Evolutionary conservation across 345 rosid genomes (phyloP).

Genomic region (Rhizophora mangle): DNA sequence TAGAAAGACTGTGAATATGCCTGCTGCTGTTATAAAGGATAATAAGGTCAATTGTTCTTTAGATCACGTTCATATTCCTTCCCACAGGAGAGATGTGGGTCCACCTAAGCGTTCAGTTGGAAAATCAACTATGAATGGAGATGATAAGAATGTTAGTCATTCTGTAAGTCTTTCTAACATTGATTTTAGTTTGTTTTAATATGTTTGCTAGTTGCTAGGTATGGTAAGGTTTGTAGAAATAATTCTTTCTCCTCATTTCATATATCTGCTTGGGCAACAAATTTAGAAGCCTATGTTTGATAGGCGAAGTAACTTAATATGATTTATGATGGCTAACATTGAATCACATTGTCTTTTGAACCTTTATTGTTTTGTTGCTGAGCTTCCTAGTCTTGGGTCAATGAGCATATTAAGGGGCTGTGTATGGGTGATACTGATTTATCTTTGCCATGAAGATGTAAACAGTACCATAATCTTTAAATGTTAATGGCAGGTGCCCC

Average conservation of each 20-base stretch:
- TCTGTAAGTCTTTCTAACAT: constrained; percentile 49
- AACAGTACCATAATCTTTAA: constrained; percentile 19
- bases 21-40: constrained; percentile 50
- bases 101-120: constrained; percentile 45
- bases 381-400: too few species aligned
- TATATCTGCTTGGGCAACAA: neutral
- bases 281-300: neutral
- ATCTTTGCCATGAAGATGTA: constrained; percentile 4
- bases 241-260: neutral
- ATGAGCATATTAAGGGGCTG: too few species aligned
- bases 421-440: neutral
- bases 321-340: too few species aligned
- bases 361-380: too few species aligned
- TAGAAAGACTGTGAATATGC: constrained; percentile 53
- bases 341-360: too few species aligned
- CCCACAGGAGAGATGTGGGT: constrained; percentile 49
- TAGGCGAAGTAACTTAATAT: neutral
- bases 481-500: constrained; percentile 55
- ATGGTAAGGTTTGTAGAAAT: neutral
- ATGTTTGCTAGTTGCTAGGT: neutral
- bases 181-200: constrained; percentile 5
- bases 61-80: constrained; percentile 47
- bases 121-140: constrained; percentile 43
- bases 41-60: constrained; percentile 45
- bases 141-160: constrained; percentile 46